Conservation (phyloP, 225 moss, liverwort and hornwort species). For the Ulota crispa region DNA sequence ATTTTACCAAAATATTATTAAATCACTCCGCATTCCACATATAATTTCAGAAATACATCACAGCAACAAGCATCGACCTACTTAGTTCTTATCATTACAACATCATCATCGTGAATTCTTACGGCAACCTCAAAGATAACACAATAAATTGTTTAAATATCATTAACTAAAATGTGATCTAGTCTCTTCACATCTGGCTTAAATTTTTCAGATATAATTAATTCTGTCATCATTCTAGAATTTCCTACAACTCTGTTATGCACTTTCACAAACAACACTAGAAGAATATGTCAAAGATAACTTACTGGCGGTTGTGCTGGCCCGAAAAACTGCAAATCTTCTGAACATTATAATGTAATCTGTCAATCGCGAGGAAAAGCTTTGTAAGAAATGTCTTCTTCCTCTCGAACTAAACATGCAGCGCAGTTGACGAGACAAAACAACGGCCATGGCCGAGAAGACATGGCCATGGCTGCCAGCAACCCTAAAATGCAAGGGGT, state of each 20-base stretch:
- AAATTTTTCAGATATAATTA: background rate
- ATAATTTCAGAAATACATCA: background rate
- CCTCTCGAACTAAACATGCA: background rate
- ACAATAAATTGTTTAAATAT: background rate
- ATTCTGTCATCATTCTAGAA: background rate
- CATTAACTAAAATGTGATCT: background rate
- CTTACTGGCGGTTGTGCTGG: background rate
- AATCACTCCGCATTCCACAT: background rate
- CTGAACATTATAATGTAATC: background rate
- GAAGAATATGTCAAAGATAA: background rate
- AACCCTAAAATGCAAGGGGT: slow-evolving; percentile 20
- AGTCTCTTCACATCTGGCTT: background rate
- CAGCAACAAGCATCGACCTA: too few relatives aligned
- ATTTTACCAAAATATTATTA: background rate
- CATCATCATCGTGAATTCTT: too few relatives aligned
- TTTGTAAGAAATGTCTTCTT: background rate
- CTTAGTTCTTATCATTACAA: background rate
- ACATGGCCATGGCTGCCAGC: background rate
- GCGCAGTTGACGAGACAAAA: background rate
- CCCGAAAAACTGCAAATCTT: background rate
- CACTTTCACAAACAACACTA: background rate
- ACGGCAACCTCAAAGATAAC: background rate
- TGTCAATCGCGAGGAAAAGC: background rate
- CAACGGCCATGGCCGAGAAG: background rate
- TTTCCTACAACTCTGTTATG: background rate